These are phyloP conservation scores for Claviceps fusiformis DNA, from an alignment of 2,329 filamentous ascomycete species.

Conservation along the genomic window DNA sequence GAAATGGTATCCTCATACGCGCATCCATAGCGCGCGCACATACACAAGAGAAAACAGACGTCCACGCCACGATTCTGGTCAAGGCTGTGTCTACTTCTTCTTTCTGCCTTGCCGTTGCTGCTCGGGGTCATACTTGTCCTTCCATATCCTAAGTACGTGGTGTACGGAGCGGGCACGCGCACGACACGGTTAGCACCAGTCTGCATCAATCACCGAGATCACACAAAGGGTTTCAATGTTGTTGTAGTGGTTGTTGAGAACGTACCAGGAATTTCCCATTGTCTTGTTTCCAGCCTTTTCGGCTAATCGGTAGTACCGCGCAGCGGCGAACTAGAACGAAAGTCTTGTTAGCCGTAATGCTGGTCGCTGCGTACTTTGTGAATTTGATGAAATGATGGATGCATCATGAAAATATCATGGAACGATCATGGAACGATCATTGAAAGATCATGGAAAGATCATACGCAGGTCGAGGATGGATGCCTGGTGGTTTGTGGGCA, in stretches of 20 bases:
- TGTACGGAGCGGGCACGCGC: not conserved
- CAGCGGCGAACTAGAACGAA: constrained; percentile 51
- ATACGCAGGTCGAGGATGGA: no score
- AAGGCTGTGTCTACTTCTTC: constrained; percentile 15
- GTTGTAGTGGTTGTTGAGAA: constrained; percentile 12
- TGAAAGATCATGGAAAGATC: no score
- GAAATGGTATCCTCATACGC: no score
- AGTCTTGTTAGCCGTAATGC: constrained; percentile 27
- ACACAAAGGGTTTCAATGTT: not conserved
- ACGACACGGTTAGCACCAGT: constrained; percentile 1
- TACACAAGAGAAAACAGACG: not conserved
- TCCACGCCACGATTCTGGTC: not conserved
- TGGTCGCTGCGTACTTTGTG: not conserved
- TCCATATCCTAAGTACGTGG: constrained; percentile 67
- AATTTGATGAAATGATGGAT: not conserved
- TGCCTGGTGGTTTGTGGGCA: no score
- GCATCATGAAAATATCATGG: no score
- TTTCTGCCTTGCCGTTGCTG: constrained; percentile 22
- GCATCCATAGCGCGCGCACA: not conserved
- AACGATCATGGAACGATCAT: no score
- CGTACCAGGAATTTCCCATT: constrained; percentile 89
- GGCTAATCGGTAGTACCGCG: constrained; percentile 83
- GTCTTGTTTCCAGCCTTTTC: constrained; percentile 82
- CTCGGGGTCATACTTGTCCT: constrained; percentile 71
- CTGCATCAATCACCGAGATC: not conserved